phyloP scores from a whole-genome alignment of 306 rosid species.

The Cicer bijugum region DNA sequence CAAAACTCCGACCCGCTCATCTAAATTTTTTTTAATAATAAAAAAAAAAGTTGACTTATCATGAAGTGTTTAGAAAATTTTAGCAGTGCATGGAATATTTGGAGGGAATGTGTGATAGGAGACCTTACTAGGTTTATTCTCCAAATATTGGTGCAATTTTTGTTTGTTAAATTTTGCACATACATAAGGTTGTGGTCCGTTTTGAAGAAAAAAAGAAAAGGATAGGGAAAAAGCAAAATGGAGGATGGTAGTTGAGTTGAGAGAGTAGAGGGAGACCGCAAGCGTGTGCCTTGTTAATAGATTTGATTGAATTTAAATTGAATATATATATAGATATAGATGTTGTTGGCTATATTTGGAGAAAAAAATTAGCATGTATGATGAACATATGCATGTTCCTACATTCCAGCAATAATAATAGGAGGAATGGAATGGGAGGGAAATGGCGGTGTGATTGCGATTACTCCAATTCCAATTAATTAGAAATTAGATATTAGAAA shows the following conservation, averaged over 20 bases:
- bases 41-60: too few relatives aligned
- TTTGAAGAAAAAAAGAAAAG: too few relatives aligned
- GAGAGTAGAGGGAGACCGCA: background rate
- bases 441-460: background rate
- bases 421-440: conserved; percentile 2
- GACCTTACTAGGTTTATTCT: too few relatives aligned
- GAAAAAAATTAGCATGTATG: too few relatives aligned
- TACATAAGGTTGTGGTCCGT: too few relatives aligned
- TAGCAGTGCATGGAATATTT: too few relatives aligned
- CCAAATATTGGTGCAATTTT: too few relatives aligned
- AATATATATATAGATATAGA: background rate
- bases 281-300: background rate
- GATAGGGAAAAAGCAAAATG: background rate
- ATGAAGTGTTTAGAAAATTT: too few relatives aligned
- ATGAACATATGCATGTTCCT: background rate
- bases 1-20: too few relatives aligned
- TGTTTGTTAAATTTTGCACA: too few relatives aligned
- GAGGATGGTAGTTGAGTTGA: background rate
- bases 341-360: background rate
- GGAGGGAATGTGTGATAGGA: too few relatives aligned
- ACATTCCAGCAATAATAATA: background rate
- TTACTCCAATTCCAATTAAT: background rate
- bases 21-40: too few relatives aligned
- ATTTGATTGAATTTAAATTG: background rate
- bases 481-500: background rate